Conservation (phyloP, 2,329 filamentous ascomycete species). For the Penicillium sp. region DNA sequence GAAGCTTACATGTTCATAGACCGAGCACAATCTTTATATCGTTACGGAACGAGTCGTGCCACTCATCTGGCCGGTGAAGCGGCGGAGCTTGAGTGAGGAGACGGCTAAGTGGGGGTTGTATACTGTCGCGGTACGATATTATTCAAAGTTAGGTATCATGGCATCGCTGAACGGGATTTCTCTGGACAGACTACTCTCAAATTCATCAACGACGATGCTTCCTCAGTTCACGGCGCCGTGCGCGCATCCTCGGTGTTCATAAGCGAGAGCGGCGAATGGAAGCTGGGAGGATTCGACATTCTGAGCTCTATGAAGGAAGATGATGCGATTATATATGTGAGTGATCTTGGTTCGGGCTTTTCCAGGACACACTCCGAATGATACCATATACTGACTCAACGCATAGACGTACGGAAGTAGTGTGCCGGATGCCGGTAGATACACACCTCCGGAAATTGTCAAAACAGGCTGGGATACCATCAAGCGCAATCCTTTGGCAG, state of each 20-base stretch:
- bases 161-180: not conserved
- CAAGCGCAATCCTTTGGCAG: conserved; percentile 75
- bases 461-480: conserved; percentile 89
- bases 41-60: conserved; percentile 88
- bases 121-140: conserved; percentile 67
- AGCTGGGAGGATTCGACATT: conserved; percentile 88
- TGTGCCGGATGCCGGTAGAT: conserved; percentile 79
- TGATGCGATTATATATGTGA: conserved; percentile 83
- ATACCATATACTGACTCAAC: conserved; percentile 20
- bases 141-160: not conserved
- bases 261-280: conserved; percentile 97
- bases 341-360: conserved; percentile 18
- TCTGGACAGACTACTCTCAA: conserved; percentile 73
- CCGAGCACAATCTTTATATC: conserved; percentile 92
- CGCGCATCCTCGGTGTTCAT: conserved; percentile 86
- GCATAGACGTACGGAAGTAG: conserved; percentile 77
- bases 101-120: conserved; percentile 96
- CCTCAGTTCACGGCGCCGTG: conserved; percentile 85
- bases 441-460: conserved; percentile 81
- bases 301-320: conserved; percentile 95
- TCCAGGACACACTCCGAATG: not conserved
- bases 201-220: conserved; percentile 92
- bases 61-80: conserved; percentile 83
- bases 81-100: conserved; percentile 83
- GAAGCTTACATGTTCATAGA: conserved; percentile 53